phyloP scores from a whole-genome alignment of 177 flowering plant species.

The Vitis hybrid region DNA sequence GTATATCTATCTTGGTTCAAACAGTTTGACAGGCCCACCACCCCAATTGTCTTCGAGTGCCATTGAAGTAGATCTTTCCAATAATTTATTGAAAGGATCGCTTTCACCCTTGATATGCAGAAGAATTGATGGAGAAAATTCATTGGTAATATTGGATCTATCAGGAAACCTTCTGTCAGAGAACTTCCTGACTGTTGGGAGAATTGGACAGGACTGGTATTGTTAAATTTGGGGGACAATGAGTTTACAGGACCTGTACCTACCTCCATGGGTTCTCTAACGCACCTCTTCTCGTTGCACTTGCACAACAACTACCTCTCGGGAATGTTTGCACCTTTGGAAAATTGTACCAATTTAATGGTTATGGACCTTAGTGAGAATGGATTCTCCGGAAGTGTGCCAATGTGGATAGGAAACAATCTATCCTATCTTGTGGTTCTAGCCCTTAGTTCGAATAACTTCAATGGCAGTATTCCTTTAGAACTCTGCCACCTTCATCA shows the following conservation, averaged over 20 bases:
- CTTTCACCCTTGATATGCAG: slow-evolving; percentile 3
- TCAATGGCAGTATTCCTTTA: slow-evolving; percentile 10
- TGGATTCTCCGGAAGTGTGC: slow-evolving; percentile 5
- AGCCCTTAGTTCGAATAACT: slow-evolving; percentile 8
- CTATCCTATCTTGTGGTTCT: background rate
- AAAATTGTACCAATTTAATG: background rate
- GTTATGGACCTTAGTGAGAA: slow-evolving; percentile 16
- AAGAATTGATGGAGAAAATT: background rate
- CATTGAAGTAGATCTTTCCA: slow-evolving; percentile 11
- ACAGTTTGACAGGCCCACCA: too few relatives aligned
- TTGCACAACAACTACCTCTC: slow-evolving; percentile 11
- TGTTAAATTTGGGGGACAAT: slow-evolving; percentile 6
- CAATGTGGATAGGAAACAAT: slow-evolving; percentile 13
- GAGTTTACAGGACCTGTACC: slow-evolving; percentile 9
- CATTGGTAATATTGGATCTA: background rate
- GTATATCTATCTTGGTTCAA: too few relatives aligned
- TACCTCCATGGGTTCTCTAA: slow-evolving; percentile 10
- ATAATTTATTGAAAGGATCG: slow-evolving; percentile 10
- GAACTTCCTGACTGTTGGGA: slow-evolving; percentile 19
- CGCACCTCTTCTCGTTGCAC: background rate
- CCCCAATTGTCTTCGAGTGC: background rate
- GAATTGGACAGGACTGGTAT: background rate
- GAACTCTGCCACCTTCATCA: background rate
- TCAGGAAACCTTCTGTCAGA: slow-evolving; percentile 5
- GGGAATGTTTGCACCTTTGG: slow-evolving; percentile 11